These are phyloP conservation scores for Lonicera japonica DNA, from an alignment of 129 eudicot species.

Conservation along the genomic window DNA sequence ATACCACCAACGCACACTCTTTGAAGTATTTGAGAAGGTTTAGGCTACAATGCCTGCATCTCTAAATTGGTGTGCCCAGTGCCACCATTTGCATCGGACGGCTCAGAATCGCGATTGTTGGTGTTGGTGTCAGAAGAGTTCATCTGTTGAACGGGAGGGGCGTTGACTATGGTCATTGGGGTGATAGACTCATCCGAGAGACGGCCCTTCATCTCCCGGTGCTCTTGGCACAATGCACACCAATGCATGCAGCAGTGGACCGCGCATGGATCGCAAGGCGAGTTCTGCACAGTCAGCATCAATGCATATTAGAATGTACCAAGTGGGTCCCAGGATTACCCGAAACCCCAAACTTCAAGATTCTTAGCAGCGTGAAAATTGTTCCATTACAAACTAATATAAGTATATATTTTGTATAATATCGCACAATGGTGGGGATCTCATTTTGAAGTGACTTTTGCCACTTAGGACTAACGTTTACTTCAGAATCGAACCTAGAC, in stretches of 20 bases:
- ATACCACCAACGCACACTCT: too few species aligned
- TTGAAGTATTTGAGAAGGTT: too few species aligned
- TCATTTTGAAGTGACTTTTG: too few species aligned
- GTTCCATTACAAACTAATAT: too few species aligned
- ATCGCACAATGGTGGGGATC: too few species aligned
- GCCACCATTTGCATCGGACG: slow-evolving; percentile 48
- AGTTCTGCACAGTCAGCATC: slow-evolving; percentile 44
- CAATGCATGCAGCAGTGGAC: slow-evolving; percentile 97
- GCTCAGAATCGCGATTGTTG: slow-evolving; percentile 25
- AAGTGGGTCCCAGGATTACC: neutral
- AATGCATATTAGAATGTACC: neutral
- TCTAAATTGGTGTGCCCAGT: slow-evolving; percentile 52
- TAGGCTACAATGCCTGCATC: slow-evolving; percentile 61
- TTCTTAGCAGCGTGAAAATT: too few species aligned
- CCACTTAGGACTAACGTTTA: too few species aligned
- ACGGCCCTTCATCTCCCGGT: slow-evolving; percentile 80
- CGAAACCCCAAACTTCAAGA: too few species aligned
- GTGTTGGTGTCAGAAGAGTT: slow-evolving; percentile 21
- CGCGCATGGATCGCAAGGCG: slow-evolving; percentile 95
- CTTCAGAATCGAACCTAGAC: too few species aligned
- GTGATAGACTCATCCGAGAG: slow-evolving; percentile 55
- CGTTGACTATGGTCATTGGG: slow-evolving; percentile 83
- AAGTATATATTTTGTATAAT: too few species aligned
- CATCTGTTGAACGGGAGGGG: slow-evolving; percentile 93
- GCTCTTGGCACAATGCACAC: slow-evolving; percentile 99